Evolutionary conservation across 805 yeast species (phyloP).

Genomic region (Kodamaea laetipori): DNA sequence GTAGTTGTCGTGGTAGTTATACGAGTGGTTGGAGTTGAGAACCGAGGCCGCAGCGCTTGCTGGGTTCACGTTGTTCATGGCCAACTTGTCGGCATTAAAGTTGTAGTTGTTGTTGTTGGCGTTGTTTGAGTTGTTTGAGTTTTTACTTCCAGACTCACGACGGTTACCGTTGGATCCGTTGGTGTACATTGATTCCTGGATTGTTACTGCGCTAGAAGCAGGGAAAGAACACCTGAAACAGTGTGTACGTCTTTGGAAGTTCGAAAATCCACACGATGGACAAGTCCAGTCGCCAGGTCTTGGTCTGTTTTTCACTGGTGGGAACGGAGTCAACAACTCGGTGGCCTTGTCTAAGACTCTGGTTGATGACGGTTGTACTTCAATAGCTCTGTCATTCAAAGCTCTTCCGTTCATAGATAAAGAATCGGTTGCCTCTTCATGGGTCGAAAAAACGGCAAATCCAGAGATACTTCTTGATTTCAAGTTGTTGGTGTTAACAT

Average conservation of each 20-base stretch:
- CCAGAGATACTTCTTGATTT: constrained; percentile 55
- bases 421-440: constrained; percentile 83
- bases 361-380: constrained; percentile 84
- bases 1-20: constrained; percentile 12
- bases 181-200: constrained; percentile 60
- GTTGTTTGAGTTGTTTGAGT: constrained; percentile 8
- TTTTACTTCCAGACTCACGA: constrained; percentile 7
- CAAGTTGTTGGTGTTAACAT: constrained; percentile 4
- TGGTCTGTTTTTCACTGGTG: constrained; percentile 81
- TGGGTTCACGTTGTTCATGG: constrained; percentile 17
- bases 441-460: constrained; percentile 80
- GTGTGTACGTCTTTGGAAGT: constrained; percentile 90
- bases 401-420: constrained; percentile 77
- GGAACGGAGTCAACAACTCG: constrained; percentile 81
- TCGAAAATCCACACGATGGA: constrained; percentile 92
- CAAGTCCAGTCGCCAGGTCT: constrained; percentile 99
- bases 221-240: constrained; percentile 94
- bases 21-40: constrained; percentile 10
- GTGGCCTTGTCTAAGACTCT: constrained; percentile 78
- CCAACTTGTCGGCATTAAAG: constrained; percentile 17
- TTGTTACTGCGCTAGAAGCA: constrained; percentile 68
- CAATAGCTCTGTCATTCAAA: constrained; percentile 71
- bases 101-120: constrained; percentile 2
- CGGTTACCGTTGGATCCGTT: constrained; percentile 15
- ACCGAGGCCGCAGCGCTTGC: constrained; percentile 17